Base-by-base conservation (phyloP, 805 yeast genomes). In the Candida qinlingensis region DNA sequence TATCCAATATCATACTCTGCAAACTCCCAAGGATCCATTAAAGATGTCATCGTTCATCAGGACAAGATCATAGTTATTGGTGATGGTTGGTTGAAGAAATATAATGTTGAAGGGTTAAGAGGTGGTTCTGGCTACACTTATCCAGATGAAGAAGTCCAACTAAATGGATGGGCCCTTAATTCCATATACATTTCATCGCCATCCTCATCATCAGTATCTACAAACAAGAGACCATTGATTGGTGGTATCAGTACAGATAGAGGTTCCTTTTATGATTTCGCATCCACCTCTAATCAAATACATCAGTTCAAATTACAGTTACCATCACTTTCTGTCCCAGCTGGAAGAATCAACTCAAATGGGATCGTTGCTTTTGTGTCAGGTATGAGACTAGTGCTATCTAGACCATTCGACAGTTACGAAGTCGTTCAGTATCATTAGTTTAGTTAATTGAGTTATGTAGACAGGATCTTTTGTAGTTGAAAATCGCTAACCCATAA, bases 61-160 rank as follows among this genome's bases (percentile, higher is more conserved):
- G 63, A 57, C 2, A 56, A 57, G 37, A 30, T 68, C 1, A 46
- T 63, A 1, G 68, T 66, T 7, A 47, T 65, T 19, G 71, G 70
- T 1, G 54, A 59, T 19, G 71, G 71, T 4, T 64, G 69, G 68
- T 60, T 63, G 61, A 65, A 66, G 45, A 50, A 55, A 25, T 68
- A 63, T 49, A 53, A 57, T 25, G 48, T 59, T 5, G 51, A 52
- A 2, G 37, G 52, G 1, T 49, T 68, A 4, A 42, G 44, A 26
- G 69, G 69, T 25, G 72, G 72, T 26, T 57, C 69, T 37, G 70
- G 72, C 1, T 66, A 54, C 39, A 68, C 72, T 1, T 46, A 37
- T 13, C 53, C 63, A 8, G 40, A 51, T 1, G n/a, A 46, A 8
- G 53, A 55, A 27, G 39, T 52, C 1, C 49, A 54, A 13, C 41